phyloP scores from a whole-genome alignment of 805 yeast genomes.

The Alloascoidea africana region DNA sequence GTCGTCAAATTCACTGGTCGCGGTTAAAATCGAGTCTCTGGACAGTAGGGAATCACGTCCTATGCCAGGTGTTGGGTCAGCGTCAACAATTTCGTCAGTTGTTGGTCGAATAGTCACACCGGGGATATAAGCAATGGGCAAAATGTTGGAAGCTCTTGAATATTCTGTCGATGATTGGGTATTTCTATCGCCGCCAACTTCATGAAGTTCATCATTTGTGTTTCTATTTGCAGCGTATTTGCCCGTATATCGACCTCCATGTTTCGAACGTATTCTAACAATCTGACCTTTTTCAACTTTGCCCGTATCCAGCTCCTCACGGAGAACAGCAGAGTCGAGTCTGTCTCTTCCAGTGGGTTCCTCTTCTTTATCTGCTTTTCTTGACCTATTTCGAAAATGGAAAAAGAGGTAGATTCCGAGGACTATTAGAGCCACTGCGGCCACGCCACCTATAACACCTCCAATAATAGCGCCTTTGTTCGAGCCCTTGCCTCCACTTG shows the following conservation, averaged over 20 bases:
- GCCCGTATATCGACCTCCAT: background rate
- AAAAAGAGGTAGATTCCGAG: too few relatives aligned
- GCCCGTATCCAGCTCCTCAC: background rate
- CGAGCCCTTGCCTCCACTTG: conserved; percentile 8
- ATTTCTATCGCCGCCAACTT: conserved; percentile 12
- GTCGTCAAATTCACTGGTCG: background rate
- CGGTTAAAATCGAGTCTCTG: background rate
- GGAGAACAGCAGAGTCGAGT: too few relatives aligned
- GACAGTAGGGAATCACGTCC: background rate
- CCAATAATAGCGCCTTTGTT: conserved; percentile 53
- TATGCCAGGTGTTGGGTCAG: background rate
- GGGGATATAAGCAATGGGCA: conserved; percentile 89
- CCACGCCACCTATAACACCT: conserved; percentile 53
- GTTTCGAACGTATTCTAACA: background rate
- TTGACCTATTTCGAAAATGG: conserved; percentile 17
- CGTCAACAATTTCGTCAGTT: background rate
- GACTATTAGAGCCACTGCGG: conserved; percentile 24
- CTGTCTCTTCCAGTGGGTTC: too few relatives aligned
- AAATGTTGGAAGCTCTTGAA: conserved; percentile 72
- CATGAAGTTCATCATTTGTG: background rate
- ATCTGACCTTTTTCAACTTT: background rate
- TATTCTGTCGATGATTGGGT: conserved; percentile 35
- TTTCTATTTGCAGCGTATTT: background rate
- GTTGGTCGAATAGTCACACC: conserved; percentile 39
- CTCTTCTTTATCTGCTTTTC: background rate